phyloP scores from a whole-genome alignment of 192 early-diverging fungal genomes.

The Allomyces macrogynus region DNA sequence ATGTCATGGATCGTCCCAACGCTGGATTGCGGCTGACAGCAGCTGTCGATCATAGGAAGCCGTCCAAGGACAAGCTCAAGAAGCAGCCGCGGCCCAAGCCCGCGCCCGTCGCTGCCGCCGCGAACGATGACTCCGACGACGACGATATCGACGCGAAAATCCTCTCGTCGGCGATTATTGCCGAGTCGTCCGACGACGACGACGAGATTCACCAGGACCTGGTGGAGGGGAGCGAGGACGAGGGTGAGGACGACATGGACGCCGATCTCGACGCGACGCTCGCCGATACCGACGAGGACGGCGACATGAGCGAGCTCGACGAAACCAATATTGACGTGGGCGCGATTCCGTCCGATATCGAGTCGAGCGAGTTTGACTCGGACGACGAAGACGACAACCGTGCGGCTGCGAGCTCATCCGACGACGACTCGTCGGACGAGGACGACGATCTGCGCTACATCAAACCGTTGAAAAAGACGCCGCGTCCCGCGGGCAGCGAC shows the following conservation, averaged over 20 bases:
- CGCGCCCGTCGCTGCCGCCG: no score
- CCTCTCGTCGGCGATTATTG: background rate
- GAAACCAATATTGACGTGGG: background rate
- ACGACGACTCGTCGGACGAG: no score
- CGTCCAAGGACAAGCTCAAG: no score
- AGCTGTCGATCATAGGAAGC: no score
- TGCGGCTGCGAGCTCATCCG: no score
- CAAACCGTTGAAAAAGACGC: no score
- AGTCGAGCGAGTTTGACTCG: background rate
- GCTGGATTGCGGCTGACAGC: no score
- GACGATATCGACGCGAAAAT: background rate
- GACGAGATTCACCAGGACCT: background rate
- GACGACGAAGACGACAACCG: background rate
- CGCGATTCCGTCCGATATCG: background rate
- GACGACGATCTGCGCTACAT: no score
- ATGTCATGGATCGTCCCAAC: no score
- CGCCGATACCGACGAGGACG: background rate
- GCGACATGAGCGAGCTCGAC: background rate
- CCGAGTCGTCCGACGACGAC: background rate
- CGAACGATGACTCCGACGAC: background rate
- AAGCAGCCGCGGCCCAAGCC: no score
- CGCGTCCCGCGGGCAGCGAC: no score
- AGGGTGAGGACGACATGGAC: background rate
- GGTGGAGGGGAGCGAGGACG: background rate
- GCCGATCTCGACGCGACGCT: background rate